Evolutionary conservation across 1,284 basidiomycete genomes (phyloP), one percentile per base, ranked within the genome.

Genomic region (Apiotrichum laibachii): DNA sequence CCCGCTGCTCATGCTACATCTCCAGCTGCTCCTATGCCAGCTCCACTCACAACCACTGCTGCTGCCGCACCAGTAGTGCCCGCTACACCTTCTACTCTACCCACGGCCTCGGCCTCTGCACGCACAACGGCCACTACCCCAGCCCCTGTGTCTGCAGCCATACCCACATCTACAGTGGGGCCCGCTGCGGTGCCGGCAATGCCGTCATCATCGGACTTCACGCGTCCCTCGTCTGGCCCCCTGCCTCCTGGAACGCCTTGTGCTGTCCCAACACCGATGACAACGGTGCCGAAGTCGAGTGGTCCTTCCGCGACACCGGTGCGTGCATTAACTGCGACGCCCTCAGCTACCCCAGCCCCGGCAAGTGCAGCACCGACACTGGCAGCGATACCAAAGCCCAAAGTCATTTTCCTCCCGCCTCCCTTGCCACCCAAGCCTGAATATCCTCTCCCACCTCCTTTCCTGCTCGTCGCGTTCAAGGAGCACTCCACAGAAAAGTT

Each of bases 381-480:
- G 5, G 15, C 37, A 10, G 12, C 37, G 37, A 11, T 3, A 11
- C 37, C 37, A 37, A 37, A 31, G 19, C 18, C 57, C 13, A 59
- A 40, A 15, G 33, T 53, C 34, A 47, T 50, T 37, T 56, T 21
- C 33, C 49, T 31, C 35, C 31, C 37, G 1, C 39, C 62, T 0
- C 62, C 63, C 1, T 61, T 62, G 18, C 50, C 59, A 13, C 67
- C 67, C 10, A 46, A 56, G 22, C 68, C 67, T 5, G 56, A 63
- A 37, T 66, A 67, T 2, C 60, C 62, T 0, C 70, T 71, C 44
- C 72, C 71, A 0, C 70, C 73, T 7, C 69, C 72, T 1, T 77
- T 77, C 58, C 64, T 77, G 3, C 67, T 75, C 16, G 44, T 77
- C 0, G 70, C 73, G 1, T 77, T 77, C 70, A 73, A 72, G 50